These are phyloP conservation scores for Sporothrix pallida DNA, from an alignment of 2,329 filamentous ascomycete species.

Conservation along the genomic window DNA sequence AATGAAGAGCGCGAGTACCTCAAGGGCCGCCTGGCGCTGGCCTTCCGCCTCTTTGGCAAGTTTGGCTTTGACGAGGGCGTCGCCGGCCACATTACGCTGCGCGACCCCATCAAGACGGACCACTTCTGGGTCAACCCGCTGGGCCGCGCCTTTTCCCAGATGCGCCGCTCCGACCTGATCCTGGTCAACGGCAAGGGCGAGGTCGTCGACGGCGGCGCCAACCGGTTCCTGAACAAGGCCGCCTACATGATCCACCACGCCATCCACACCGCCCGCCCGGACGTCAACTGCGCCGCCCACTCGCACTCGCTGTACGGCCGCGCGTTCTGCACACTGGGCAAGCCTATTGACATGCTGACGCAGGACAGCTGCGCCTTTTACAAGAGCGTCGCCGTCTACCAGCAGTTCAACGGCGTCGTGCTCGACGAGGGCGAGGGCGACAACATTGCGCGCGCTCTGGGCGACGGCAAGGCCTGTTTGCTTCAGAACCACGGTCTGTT, in stretches of 20 bases:
- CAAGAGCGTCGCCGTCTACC: conserved; percentile 47
- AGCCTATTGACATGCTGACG: conserved; percentile 65
- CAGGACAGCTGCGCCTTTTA: conserved; percentile 64
- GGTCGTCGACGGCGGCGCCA: conserved; percentile 66
- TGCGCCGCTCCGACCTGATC: conserved; percentile 58
- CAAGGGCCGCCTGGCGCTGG: conserved; percentile 58
- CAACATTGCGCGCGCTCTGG: conserved; percentile 60
- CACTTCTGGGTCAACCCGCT: conserved; percentile 72
- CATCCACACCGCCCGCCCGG: conserved; percentile 55
- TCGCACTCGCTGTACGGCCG: conserved; percentile 54
- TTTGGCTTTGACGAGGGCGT: conserved; percentile 64
- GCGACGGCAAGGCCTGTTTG: conserved; percentile 56
- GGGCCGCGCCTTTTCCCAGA: conserved; percentile 32
- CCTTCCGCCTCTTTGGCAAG: conserved; percentile 63
- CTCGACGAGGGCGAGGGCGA: conserved; percentile 61
- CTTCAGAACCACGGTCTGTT: conserved; percentile 66
- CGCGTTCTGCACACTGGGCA: conserved; percentile 63
- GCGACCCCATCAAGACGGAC: conserved; percentile 61
- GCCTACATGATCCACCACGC: conserved; percentile 58
- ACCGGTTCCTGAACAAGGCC: conserved; percentile 42
- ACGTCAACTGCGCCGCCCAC: conserved; percentile 56
- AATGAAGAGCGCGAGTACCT: conserved; percentile 56
- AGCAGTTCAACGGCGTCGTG: conserved; percentile 64
- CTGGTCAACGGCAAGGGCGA: conserved; percentile 65
- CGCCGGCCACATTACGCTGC: conserved; percentile 67